Base-by-base conservation (phyloP, 768 basidiomycete species). In the Galerina marginata region DNA sequence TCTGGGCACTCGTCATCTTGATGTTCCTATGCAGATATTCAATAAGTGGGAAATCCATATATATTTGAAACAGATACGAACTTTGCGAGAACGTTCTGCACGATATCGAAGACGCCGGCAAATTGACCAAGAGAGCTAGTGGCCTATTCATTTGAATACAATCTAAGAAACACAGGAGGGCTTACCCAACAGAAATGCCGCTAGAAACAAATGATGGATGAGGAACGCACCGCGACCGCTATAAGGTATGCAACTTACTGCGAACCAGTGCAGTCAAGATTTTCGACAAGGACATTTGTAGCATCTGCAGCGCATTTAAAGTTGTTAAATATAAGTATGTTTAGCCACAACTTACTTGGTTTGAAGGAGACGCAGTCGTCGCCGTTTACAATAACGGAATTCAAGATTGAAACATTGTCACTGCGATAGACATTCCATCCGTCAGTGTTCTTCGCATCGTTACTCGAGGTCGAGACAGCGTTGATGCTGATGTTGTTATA, bases 391-490 rank as follows among this genome's bases (percentile, higher is more conserved):
- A 86, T 83, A 40, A 78, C 72, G 1, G 83, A 84, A 60, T 86
- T 79, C 50, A 71, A 65, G 43, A 86, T 81, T 1, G 72, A 67
- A 26, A 86, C 79, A 54, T 70, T 74, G 64, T 85, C 81, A 63
- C 82, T 83, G 36, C 85, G 79, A 68, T 87, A 87, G 39, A 85
- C 81, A 65, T 88, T 82, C 86, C 86, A 87, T 4, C 87, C 87
- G 65, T 88, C 86, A 5, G 84, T 85, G 62, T 87, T 86, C 25
- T 73, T 69, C 1, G 82, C 76, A 0, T 54, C 61, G 58, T 81
- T 71, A 6, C 71, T 74, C 6, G 81, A 81, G 12, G 76, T 82
- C 3, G 84, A 83, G 2, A 69, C 71, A 4, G 83, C 77, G 43
- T 72, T 74, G 54, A 87, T 78, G 7, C 75, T 81, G 37, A 86